phyloP scores from a whole-genome alignment of 352 stramenopile genomes.

The Globisporangium apiculatum region DNA sequence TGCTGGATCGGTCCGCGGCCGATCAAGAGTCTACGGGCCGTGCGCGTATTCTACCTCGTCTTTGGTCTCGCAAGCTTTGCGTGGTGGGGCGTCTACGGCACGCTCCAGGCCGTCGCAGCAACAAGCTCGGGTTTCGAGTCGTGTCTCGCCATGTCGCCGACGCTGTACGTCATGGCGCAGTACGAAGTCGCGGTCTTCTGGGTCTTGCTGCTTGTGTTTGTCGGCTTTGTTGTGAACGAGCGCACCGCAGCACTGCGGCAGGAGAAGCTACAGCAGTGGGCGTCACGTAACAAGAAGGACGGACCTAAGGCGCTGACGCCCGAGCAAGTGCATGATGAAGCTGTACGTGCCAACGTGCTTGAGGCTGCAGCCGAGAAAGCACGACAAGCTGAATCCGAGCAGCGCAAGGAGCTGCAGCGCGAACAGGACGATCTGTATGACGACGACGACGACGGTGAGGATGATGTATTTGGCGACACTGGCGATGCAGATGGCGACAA shows the following conservation, averaged over 20 bases:
- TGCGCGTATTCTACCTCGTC: conserved; percentile 59
- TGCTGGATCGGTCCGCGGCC: conserved; percentile 58
- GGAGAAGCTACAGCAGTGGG: conserved; percentile 30
- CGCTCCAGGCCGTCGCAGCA: conserved; percentile 41
- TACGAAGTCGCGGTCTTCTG: conserved; percentile 68
- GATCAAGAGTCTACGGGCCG: conserved; percentile 43
- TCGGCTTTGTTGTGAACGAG: conserved; percentile 47
- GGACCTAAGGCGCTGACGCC: conserved; percentile 19
- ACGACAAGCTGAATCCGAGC: conserved; percentile 29
- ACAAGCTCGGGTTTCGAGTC: conserved; percentile 62
- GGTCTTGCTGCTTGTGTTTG: conserved; percentile 37
- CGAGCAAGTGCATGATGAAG: conserved; percentile 19
- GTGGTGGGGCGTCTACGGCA: conserved; percentile 71
- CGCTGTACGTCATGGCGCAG: conserved; percentile 61
- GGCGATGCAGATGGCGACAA: conserved; percentile 17
- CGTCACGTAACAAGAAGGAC: conserved; percentile 17
- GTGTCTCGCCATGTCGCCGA: conserved; percentile 56
- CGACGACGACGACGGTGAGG: conserved; percentile 22
- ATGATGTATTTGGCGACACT: conserved; percentile 13
- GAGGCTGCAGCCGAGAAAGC: conserved; percentile 28
- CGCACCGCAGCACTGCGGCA: conserved; percentile 29
- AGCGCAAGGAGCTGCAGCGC: conserved; percentile 25
- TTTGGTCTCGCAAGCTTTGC: conserved; percentile 47
- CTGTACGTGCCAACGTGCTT: conserved; percentile 23
- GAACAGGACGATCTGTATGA: conserved; percentile 39